A percentile compares a stretch with the other conserved stretches of the same genome.
Evolutionary conservation across 768 basidiomycete species (phyloP).

Genomic region (Russula sp.): DNA sequence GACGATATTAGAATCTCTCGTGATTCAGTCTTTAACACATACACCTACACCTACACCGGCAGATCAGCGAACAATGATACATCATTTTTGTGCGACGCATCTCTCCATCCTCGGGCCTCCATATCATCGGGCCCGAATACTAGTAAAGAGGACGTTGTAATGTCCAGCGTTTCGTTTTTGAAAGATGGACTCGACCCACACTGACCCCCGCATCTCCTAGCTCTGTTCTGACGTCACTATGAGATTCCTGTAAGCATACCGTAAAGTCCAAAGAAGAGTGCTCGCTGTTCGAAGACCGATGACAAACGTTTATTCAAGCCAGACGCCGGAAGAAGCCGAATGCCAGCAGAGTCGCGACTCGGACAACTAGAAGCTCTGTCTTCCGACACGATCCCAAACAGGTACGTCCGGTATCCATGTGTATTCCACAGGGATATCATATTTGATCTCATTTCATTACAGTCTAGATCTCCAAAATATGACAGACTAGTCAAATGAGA

Average conservation of each 20-base stretch:
- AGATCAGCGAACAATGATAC: background rate
- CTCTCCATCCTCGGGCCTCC: conserved; percentile 1
- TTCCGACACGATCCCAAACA: conserved; percentile 13
- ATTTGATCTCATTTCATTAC: conserved; percentile 21
- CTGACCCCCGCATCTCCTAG: background rate
- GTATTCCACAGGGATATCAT: conserved; percentile 11
- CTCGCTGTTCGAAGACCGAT: background rate
- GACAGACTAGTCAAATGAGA: background rate
- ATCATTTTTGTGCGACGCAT: background rate
- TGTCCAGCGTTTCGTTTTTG: background rate
- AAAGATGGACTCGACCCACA: background rate
- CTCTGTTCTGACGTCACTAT: conserved; percentile 3
- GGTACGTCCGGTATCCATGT: conserved; percentile 17
- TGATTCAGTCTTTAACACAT: background rate
- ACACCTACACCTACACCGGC: background rate
- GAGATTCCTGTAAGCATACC: conserved; percentile 4
- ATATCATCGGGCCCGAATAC: conserved; percentile 1
- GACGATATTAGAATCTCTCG: background rate
- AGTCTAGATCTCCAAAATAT: background rate
- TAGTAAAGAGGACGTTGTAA: background rate
- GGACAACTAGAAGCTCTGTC: background rate
- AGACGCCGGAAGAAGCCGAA: conserved; percentile 14
- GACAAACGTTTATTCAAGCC: background rate
- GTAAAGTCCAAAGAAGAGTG: background rate
- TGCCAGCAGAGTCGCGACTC: background rate